These are phyloP conservation scores for Neodidymelliopsis sp. DNA, from an alignment of 2,329 filamentous ascomycete genomes.

Conservation along the genomic window DNA sequence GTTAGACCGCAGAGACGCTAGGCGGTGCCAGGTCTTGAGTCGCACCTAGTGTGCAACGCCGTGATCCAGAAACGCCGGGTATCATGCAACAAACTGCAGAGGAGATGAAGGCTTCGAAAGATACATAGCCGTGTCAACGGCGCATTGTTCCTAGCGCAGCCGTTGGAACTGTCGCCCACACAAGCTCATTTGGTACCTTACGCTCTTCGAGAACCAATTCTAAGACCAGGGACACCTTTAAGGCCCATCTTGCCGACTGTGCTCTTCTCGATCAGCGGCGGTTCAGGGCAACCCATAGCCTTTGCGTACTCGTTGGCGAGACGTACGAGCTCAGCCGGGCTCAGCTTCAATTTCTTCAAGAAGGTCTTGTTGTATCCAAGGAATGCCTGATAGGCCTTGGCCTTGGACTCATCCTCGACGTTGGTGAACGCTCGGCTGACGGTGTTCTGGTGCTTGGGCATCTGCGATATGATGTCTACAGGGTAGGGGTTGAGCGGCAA, in stretches of 20 bases:
- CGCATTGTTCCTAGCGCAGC: conserved; percentile 1
- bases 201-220: conserved; percentile 35
- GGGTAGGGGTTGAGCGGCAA: conserved; percentile 61
- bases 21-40: conserved; percentile 2
- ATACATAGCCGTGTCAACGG: neutral
- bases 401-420: conserved; percentile 52
- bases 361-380: conserved; percentile 58
- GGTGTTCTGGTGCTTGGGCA: conserved; percentile 40
- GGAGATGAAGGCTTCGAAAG: neutral
- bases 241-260: conserved; percentile 58
- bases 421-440: conserved; percentile 45
- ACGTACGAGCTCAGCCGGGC: conserved; percentile 50
- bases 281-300: conserved; percentile 55
- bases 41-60: conserved; percentile 2
- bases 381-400: conserved; percentile 57
- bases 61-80: conserved; percentile 12
- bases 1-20: neutral
- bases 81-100: conserved; percentile 18
- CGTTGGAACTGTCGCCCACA: conserved; percentile 5
- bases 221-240: conserved; percentile 54
- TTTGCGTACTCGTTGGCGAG: conserved; percentile 54
- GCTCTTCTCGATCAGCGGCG: conserved; percentile 55
- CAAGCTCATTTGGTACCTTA: conserved; percentile 11
- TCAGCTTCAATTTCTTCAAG: conserved; percentile 52
- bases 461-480: conserved; percentile 48